Evolutionary conservation across 2,329 filamentous ascomycete species (phyloP).

Genomic region (Talaromyces pinophilus): DNA sequence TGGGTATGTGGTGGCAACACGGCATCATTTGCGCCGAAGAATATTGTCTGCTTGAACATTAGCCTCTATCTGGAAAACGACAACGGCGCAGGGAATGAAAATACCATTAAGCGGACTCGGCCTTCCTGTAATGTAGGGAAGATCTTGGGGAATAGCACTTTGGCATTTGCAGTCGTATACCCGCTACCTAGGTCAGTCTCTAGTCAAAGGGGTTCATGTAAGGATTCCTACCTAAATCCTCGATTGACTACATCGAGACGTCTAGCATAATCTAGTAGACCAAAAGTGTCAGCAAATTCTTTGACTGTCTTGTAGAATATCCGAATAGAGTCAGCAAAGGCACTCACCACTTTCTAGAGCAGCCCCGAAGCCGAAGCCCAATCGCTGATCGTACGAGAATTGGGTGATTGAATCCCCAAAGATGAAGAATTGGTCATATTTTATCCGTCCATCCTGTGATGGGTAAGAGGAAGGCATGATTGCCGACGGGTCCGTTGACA

Average conservation of each 20-base stretch:
- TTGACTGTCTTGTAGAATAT: too few species aligned
- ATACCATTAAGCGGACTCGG: constrained; percentile 47
- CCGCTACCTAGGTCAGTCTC: constrained; percentile 53
- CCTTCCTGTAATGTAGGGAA: constrained; percentile 66
- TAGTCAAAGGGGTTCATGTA: background rate
- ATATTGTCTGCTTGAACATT: constrained; percentile 59
- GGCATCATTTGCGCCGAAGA: constrained; percentile 91
- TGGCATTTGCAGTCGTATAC: constrained; percentile 74
- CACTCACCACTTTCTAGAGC: constrained; percentile 67
- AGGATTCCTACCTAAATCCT: constrained; percentile 63
- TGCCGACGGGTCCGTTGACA: constrained; percentile 16
- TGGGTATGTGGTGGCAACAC: constrained; percentile 69
- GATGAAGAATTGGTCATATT: constrained; percentile 73
- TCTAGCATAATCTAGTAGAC: constrained; percentile 66
- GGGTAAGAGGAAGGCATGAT: constrained; percentile 17
- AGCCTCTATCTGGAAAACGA: background rate
- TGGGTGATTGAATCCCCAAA: constrained; percentile 91
- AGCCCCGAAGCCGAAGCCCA: constrained; percentile 74
- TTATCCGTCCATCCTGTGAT: background rate
- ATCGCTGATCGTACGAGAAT: constrained; percentile 58
- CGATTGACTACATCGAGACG: constrained; percentile 84
- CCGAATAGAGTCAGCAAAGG: too few species aligned
- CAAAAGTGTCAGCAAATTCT: background rate
- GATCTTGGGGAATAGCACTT: constrained; percentile 67
- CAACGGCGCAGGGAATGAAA: background rate